These are phyloP conservation scores for Pichia heedii DNA, from an alignment of 805 yeast genomes.

Conservation along the genomic window DNA sequence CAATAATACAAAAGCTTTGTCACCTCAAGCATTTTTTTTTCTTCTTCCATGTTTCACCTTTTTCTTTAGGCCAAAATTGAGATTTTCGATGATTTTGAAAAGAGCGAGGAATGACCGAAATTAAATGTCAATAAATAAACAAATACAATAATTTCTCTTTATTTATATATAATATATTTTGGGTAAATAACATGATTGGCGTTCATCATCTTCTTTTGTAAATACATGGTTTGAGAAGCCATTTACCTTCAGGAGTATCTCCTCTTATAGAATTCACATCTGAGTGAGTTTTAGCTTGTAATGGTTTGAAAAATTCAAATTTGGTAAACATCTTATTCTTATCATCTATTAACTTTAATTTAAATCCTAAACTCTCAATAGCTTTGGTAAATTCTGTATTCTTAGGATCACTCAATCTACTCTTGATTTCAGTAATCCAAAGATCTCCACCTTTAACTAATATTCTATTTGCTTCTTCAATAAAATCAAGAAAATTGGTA, in stretches of 20 bases:
- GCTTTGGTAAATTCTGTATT: slow-evolving; percentile 78
- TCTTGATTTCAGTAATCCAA: slow-evolving; percentile 97
- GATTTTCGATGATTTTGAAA: no score
- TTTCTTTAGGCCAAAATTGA: no score
- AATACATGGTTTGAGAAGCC: slow-evolving; percentile 93
- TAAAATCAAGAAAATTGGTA: slow-evolving; percentile 86
- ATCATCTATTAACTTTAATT: slow-evolving; percentile 81
- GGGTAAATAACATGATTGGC: no score
- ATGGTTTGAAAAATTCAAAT: slow-evolving; percentile 89
- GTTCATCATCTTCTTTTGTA: slow-evolving; percentile 73
- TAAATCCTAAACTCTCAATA: slow-evolving; percentile 71
- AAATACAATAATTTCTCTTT: no score
- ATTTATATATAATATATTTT: no score
- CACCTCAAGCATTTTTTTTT: no score
- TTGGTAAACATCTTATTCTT: slow-evolving; percentile 88
- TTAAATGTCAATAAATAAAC: no score
- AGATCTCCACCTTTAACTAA: slow-evolving; percentile 86
- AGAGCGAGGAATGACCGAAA: no score
- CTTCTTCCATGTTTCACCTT: no score
- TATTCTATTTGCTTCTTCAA: slow-evolving; percentile 80
- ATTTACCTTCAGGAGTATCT: slow-evolving; percentile 66
- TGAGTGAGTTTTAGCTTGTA: slow-evolving; percentile 56
- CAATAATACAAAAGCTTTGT: no score
- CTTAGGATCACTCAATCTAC: slow-evolving; percentile 69
- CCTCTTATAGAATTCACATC: slow-evolving; percentile 46